Conservation (phyloP, 352 stramenopile species). For the Achlya hypogyna region DNA sequence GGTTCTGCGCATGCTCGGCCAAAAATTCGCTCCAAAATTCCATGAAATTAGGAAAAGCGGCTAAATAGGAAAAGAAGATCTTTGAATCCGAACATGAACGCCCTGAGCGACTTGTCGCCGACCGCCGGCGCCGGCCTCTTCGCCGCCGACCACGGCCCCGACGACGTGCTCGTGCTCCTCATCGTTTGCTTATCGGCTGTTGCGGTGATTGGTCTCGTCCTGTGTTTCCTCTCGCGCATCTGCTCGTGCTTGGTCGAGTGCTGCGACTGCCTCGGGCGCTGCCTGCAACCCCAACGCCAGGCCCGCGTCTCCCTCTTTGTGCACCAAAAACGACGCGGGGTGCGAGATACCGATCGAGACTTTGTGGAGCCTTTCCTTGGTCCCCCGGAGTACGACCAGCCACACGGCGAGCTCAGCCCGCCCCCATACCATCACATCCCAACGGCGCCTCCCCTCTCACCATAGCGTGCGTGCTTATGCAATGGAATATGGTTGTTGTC, state of each 20-base stretch:
- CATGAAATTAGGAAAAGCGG: too few relatives aligned
- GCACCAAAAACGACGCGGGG: background rate
- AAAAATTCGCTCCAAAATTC: too few relatives aligned
- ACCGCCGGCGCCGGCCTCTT: too few relatives aligned
- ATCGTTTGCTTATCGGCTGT: background rate
- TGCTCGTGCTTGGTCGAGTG: background rate
- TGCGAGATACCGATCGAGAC: background rate
- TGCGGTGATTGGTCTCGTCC: background rate
- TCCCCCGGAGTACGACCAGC: slow-evolving; percentile 30
- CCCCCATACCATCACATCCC: slow-evolving; percentile 53
- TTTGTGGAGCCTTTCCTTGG: slow-evolving; percentile 11
- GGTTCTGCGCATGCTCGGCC: too few relatives aligned
- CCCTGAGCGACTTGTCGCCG: background rate
- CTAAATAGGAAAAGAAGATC: too few relatives aligned
- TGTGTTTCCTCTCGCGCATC: background rate
- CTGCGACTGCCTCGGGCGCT: background rate
- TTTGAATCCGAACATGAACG: too few relatives aligned
- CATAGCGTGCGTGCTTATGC: background rate
- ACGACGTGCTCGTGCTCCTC: background rate
- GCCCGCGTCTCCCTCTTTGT: background rate
- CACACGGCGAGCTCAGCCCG: slow-evolving; percentile 26
- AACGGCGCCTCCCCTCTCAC: slow-evolving; percentile 42
- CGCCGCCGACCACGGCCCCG: background rate
- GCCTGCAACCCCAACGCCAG: background rate
- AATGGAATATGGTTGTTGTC: background rate